phyloP scores from a whole-genome alignment of 1,284 basidiomycete species.

The Pyrrhoderma lamaoense region DNA sequence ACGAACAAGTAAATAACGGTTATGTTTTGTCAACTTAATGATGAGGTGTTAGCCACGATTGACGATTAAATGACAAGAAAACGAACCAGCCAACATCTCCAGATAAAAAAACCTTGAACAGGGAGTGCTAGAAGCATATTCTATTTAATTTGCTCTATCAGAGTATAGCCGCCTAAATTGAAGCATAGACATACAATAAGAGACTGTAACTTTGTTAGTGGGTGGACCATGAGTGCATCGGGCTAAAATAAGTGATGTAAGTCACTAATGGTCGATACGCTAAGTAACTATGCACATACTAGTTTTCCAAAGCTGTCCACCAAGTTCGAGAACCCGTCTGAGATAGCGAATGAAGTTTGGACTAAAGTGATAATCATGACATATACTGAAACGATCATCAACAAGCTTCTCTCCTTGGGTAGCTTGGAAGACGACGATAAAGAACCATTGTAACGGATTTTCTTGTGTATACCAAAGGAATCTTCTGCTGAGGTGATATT shows the following conservation, averaged over 20 bases:
- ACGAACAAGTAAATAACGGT: conserved; percentile 8
- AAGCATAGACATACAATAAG: background rate
- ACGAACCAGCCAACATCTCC: conserved; percentile 28
- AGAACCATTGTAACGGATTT: too few relatives aligned
- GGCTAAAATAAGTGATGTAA: background rate
- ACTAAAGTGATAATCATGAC: conserved; percentile 1
- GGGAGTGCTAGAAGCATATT: conserved; percentile 23
- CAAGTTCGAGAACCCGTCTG: background rate
- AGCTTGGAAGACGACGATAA: background rate
- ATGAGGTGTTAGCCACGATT: background rate
- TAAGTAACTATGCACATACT: too few relatives aligned
- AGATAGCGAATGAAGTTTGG: conserved; percentile 4
- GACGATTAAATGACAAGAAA: background rate
- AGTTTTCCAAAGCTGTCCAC: background rate
- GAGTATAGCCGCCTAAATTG: background rate
- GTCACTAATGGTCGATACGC: too few relatives aligned
- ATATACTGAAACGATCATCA: conserved; percentile 3
- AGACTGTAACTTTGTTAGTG: conserved; percentile 1
- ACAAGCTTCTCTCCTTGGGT: background rate
- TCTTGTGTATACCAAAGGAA: background rate
- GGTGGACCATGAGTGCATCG: background rate
- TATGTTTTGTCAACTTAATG: conserved; percentile 16
- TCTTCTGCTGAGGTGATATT: conserved; percentile 10
- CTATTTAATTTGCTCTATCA: background rate
- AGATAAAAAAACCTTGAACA: conserved; percentile 27